phyloP scores from a whole-genome alignment of 805 yeast genomes.

The Metschnikowia dekortorum region DNA sequence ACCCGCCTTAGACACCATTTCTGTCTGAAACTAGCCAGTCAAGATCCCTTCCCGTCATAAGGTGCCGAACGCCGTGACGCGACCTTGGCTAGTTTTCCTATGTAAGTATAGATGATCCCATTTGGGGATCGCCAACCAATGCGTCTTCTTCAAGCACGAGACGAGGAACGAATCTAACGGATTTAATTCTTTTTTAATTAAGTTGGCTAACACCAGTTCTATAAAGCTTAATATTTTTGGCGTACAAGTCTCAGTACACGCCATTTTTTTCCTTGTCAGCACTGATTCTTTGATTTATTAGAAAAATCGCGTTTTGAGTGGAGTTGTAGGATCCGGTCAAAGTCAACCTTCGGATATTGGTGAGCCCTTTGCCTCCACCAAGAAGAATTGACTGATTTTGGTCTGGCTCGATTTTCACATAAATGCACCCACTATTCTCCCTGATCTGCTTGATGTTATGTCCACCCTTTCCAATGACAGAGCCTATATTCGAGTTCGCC shows the following conservation, averaged over 20 bases:
- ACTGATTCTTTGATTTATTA: conserved; percentile 69
- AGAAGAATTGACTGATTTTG: conserved; percentile 46
- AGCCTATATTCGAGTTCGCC: conserved; percentile 75
- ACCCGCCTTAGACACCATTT: too few species aligned
- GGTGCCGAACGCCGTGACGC: too few species aligned
- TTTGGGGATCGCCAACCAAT: too few species aligned
- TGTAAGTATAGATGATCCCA: too few species aligned
- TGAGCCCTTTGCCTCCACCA: conserved; percentile 41
- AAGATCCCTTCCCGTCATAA: too few species aligned
- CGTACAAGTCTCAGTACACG: conserved; percentile 3
- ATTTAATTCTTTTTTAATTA: neutral
- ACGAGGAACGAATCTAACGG: too few species aligned
- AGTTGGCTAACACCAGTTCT: neutral
- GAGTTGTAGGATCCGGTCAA: conserved; percentile 64
- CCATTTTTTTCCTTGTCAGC: conserved; percentile 54
- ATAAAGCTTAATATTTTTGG: neutral
- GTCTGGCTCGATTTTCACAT: conserved; percentile 66
- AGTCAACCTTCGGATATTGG: conserved; percentile 53
- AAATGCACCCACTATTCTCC: conserved; percentile 65
- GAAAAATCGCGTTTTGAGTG: conserved; percentile 66
- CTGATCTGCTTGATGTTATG: conserved; percentile 74
- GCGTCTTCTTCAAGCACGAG: too few species aligned
- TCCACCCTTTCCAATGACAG: conserved; percentile 84
- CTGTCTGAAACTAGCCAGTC: too few species aligned
- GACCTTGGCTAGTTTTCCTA: too few species aligned